Evolutionary conservation across 306 rosid species (phyloP), one percentile per base, ranked within the genome.

Genomic region (Prunus persica): DNA sequence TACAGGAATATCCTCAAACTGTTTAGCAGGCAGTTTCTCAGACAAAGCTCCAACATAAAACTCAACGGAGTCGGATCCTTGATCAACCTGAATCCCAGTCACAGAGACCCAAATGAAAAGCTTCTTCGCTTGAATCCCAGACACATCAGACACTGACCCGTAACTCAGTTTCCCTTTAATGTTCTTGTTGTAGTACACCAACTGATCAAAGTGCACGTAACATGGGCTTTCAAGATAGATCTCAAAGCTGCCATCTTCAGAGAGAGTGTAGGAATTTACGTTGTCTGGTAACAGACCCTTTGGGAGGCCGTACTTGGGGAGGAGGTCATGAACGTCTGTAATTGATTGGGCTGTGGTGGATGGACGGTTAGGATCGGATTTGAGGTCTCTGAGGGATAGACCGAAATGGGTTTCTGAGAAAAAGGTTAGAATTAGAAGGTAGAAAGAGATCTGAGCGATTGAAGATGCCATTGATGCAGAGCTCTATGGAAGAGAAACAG

Each of bases 111-210:
- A 90, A 0, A 85, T 6, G 76, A 90, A 93, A 6, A 83, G 73
- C 71, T 81, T 83, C 88, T 90, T 82, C 11, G 89, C 96, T 75
- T 87, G 87, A 67, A 93, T 93, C 28, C 98, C 96, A 0, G 91
- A 77, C 11, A 89, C 96, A 30, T 67, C 80, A 50, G 91, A 76
- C 4, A 85, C 88, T 19, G 85, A 80, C 7, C 91, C 90, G 27
- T 79, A 74, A 8, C 78, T 77, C 63, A 93, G 81, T 25, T 82
- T 86, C 54, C 94, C 96, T 2, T 72, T 82, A 11, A 93, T 77
- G 4, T 51, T 77, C 76, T 73, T 79, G 15, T 86, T 70, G 78
- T 91, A 91, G 62, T 87, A 91, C 1, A 89, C 98, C 54, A 85
- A 28, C 15, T 71, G 78, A 7, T 71, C 81, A 78, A 88, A 85